Conservation (phyloP, 495 filamentous ascomycete genomes). For the Aspergillus cristatus region DNA sequence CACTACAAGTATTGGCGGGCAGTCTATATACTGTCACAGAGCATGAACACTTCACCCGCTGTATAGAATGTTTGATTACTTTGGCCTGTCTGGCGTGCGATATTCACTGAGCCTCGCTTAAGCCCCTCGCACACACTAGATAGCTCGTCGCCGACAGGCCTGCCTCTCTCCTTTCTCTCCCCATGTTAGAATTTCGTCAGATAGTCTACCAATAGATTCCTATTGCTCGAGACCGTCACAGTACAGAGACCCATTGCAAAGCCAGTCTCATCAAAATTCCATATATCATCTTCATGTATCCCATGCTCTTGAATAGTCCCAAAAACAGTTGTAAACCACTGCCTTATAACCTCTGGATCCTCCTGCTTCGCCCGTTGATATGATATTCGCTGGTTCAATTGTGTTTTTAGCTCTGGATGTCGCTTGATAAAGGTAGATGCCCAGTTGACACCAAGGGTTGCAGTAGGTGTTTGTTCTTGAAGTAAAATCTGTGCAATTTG, state of each 20-base stretch:
- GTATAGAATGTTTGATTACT: too few species aligned
- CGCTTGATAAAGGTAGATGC: not conserved
- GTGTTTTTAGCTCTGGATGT: slow-evolving; percentile 1
- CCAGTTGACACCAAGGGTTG: slow-evolving; percentile 1
- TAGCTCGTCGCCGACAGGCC: too few species aligned
- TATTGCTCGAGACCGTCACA: too few species aligned
- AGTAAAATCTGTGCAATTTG: slow-evolving; percentile 5
- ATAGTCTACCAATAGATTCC: too few species aligned
- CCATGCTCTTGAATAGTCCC: not conserved
- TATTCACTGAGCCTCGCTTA: too few species aligned
- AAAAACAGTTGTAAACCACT: slow-evolving; percentile 4
- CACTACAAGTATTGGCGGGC: too few species aligned
- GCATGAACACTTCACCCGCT: too few species aligned
- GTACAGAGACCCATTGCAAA: slow-evolving; percentile 3
- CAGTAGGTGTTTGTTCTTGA: not conserved
- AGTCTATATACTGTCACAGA: too few species aligned
- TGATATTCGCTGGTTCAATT: not conserved
- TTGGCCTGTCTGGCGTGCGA: too few species aligned
- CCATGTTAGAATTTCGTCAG: too few species aligned
- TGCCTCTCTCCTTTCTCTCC: too few species aligned
- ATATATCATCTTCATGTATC: slow-evolving; percentile 2
- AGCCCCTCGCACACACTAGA: too few species aligned
- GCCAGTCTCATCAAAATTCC: slow-evolving; percentile 9
- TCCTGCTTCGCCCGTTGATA: slow-evolving; percentile 3
- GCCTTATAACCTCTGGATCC: slow-evolving; percentile 5